A percentile compares a stretch with the other conserved stretches of the same genome.
Conservation (phyloP, 352 stramenopile genomes). For the Thalassiosira mediterranea region DNA sequence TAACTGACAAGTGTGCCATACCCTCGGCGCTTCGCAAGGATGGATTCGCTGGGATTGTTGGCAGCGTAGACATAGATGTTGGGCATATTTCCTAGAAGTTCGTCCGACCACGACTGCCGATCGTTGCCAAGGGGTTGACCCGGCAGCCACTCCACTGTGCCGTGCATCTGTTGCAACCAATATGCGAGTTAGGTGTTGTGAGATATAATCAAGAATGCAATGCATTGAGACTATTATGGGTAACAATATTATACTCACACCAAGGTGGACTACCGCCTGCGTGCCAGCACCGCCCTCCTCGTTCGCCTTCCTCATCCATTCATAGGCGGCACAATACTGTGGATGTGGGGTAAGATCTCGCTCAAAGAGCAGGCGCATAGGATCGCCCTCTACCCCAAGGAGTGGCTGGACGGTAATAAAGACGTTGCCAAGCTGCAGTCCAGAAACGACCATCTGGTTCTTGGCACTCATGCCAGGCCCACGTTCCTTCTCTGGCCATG, state of each 20-base stretch:
- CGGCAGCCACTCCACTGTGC: slow-evolving; percentile 81
- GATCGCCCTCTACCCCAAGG: slow-evolving; percentile 82
- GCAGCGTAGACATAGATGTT: slow-evolving; percentile 79
- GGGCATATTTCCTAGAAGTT: slow-evolving; percentile 70
- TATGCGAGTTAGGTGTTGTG: no score
- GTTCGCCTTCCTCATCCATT: slow-evolving; percentile 67
- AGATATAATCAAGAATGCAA: no score
- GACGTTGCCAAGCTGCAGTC: slow-evolving; percentile 82
- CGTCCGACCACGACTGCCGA: slow-evolving; percentile 76
- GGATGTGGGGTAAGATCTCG: slow-evolving; percentile 84
- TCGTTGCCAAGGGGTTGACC: slow-evolving; percentile 83
- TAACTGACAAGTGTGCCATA: slow-evolving; percentile 75
- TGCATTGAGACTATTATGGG: no score
- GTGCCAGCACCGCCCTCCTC: slow-evolving; percentile 61
- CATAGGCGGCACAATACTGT: slow-evolving; percentile 83
- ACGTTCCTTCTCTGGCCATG: slow-evolving; percentile 66
- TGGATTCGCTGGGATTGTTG: slow-evolving; percentile 84
- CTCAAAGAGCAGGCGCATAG: slow-evolving; percentile 84
- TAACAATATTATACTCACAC: no score
- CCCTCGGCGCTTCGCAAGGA: slow-evolving; percentile 82
- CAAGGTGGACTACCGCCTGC: slow-evolving; percentile 55
- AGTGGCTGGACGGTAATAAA: slow-evolving; percentile 82
- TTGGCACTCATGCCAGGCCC: slow-evolving; percentile 61
- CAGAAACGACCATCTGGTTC: slow-evolving; percentile 74
- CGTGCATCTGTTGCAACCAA: no score